Percentiles rank a stretch among this genome's conserved stretches.
Evolutionary conservation across 441 rosid genomes (phyloP).

Genomic region (Viola pubescens): DNA sequence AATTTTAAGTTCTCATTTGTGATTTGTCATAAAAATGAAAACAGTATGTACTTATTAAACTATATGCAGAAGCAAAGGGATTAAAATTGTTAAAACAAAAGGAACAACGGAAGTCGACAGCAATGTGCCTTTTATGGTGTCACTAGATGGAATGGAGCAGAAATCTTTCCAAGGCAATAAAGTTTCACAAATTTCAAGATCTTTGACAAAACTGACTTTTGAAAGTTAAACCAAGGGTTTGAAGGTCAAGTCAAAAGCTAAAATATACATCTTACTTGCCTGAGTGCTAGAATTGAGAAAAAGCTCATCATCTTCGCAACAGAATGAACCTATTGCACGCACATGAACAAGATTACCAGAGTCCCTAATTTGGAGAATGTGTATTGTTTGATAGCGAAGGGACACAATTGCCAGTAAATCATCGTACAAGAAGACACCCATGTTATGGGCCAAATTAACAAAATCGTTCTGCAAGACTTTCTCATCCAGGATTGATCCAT

Average conservation of each 20-base stretch:
- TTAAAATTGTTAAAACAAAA: neutral
- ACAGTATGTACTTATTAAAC: neutral
- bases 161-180: neutral
- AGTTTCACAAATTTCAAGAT: neutral
- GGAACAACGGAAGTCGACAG: neutral
- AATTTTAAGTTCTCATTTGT: neutral
- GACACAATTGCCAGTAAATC: constrained; percentile 85
- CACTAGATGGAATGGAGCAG: neutral
- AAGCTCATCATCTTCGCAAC: constrained; percentile 91
- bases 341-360: constrained; percentile 83
- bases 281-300: constrained; percentile 70
- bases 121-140: neutral
- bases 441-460: constrained; percentile 63
- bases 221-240: constrained; percentile 6
- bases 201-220: neutral
- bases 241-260: constrained; percentile 10
- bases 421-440: constrained; percentile 83
- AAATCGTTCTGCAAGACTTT: constrained; percentile 80
- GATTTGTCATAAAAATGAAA: neutral
- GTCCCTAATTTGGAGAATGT: constrained; percentile 86
- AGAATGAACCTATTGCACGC: constrained; percentile 76
- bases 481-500: constrained; percentile 73
- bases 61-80: neutral
- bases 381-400: constrained; percentile 78
- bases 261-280: constrained; percentile 35